A percentile compares a stretch with the other conserved stretches of the same genome.
Evolutionary conservation across 2,329 filamentous ascomycete species (phyloP).

Genomic region (Colletotrichum gigasporum): DNA sequence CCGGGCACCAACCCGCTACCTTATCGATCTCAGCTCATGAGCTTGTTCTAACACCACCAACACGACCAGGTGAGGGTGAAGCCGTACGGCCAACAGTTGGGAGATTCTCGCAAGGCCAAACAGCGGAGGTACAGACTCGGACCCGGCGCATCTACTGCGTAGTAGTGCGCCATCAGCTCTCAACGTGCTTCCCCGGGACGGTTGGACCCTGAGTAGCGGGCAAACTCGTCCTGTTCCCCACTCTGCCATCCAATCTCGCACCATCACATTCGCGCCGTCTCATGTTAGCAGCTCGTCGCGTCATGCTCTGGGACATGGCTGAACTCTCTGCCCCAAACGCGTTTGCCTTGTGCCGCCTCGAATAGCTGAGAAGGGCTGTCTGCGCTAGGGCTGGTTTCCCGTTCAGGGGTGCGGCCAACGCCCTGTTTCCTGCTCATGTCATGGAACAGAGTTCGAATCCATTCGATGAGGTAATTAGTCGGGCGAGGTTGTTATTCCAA

Average conservation of each 20-base stretch:
- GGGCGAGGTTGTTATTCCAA: background rate
- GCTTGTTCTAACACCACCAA: no score
- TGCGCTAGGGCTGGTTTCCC: constrained; percentile 2
- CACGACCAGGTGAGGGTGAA: no score
- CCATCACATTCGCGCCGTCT: constrained; percentile 22
- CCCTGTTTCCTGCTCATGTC: background rate
- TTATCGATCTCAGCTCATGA: no score
- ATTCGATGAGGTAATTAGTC: constrained; percentile 2
- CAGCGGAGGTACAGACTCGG: background rate
- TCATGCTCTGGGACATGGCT: constrained; percentile 5
- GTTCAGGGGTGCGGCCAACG: background rate
- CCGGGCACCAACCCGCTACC: background rate
- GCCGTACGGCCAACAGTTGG: no score
- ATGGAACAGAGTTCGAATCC: background rate
- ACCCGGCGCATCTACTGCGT: background rate
- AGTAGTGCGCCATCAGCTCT: background rate
- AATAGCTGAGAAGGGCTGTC: background rate
- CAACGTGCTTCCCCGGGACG: constrained; percentile 22
- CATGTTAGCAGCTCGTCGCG: constrained; percentile 12
- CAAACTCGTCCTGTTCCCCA: constrained; percentile 11
- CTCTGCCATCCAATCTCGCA: constrained; percentile 7
- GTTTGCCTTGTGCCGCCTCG: background rate
- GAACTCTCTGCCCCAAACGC: constrained; percentile 4
- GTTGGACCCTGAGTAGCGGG: constrained; percentile 22
- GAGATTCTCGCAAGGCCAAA: no score